A percentile compares a stretch with the other conserved stretches of the same genome.
Evolutionary conservation across 768 basidiomycete species (phyloP).

Genomic region (Bullera alba): DNA sequence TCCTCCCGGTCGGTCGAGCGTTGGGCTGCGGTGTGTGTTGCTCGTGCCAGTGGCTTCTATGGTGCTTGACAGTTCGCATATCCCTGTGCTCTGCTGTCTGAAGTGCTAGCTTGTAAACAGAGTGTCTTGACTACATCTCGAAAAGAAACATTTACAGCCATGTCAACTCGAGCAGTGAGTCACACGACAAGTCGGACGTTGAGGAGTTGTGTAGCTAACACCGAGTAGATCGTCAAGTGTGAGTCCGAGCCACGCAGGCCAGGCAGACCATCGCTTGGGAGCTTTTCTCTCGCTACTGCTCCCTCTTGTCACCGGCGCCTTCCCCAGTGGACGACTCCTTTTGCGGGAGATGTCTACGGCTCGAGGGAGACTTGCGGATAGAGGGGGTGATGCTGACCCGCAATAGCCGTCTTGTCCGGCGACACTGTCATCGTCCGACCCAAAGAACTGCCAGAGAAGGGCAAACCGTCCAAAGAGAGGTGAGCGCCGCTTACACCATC

Average conservation of each 20-base stretch:
- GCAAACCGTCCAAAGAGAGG: conserved; percentile 87
- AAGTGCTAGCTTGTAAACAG: too few species aligned
- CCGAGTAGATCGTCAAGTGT: conserved; percentile 38
- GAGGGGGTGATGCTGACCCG: conserved; percentile 1
- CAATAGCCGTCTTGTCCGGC: conserved; percentile 75
- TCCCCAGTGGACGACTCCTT: too few species aligned
- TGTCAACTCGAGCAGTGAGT: conserved; percentile 40
- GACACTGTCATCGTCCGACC: conserved; percentile 75
- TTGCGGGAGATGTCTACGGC: too few species aligned
- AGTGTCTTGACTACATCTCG: too few species aligned
- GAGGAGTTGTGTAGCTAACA: conserved; percentile 1
- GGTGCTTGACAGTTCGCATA: too few species aligned
- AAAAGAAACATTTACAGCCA: too few species aligned
- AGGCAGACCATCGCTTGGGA: neutral
- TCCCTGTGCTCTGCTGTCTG: too few species aligned
- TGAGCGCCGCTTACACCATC: conserved; percentile 39
- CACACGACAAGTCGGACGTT: neutral
- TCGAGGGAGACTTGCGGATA: neutral
- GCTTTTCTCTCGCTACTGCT: neutral
- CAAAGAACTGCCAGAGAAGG: conserved; percentile 61
- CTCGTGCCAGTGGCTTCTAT: too few species aligned
- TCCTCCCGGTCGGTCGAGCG: too few species aligned
- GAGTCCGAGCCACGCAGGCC: neutral
- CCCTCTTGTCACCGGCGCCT: neutral
- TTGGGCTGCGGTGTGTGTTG: too few species aligned